A percentile compares a stretch with the other conserved stretches of the same genome.
These are phyloP conservation scores for Blumeria hordei DNA, from an alignment of 2,329 filamentous ascomycete species.

Conservation along the genomic window DNA sequence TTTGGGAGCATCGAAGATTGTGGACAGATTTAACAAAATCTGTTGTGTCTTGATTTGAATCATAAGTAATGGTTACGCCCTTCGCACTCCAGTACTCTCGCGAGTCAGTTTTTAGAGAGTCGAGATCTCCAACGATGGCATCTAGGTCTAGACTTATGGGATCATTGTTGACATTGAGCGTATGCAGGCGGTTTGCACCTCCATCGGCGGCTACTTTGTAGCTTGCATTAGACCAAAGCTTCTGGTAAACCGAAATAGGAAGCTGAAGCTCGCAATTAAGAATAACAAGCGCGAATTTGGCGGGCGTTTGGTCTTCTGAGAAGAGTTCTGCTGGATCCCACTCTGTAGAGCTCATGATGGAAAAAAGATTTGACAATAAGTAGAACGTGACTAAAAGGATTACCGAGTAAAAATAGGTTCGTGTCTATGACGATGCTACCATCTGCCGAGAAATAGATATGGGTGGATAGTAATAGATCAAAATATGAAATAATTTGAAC, in stretches of 20 bases:
- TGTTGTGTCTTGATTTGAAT: constrained; percentile 66
- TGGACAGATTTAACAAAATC: constrained; percentile 70
- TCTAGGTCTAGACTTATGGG: constrained; percentile 27
- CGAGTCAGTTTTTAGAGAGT: constrained; percentile 46
- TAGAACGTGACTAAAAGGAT: too few species aligned
- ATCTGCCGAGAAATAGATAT: too few species aligned
- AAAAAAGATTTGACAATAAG: not conserved
- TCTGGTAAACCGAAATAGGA: constrained; percentile 15
- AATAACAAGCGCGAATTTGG: constrained; percentile 26
- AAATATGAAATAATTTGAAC: too few species aligned
- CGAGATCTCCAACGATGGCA: constrained; percentile 70
- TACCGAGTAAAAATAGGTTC: too few species aligned
- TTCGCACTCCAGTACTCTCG: constrained; percentile 21
- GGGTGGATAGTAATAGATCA: too few species aligned
- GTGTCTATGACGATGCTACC: too few species aligned
- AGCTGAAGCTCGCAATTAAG: constrained; percentile 34
- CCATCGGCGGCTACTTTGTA: constrained; percentile 70
- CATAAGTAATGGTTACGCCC: constrained; percentile 37
- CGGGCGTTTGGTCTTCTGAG: constrained; percentile 8
- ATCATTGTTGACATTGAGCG: constrained; percentile 15
- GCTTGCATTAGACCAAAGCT: constrained; percentile 20
- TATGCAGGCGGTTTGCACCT: constrained; percentile 54
- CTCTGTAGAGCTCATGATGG: not conserved
- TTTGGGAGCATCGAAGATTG: constrained; percentile 22
- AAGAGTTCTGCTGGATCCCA: constrained; percentile 18